Evolutionary conservation across 371 early-diverging fungal species (phyloP).

Genomic region (Rhizopus sp.): DNA sequence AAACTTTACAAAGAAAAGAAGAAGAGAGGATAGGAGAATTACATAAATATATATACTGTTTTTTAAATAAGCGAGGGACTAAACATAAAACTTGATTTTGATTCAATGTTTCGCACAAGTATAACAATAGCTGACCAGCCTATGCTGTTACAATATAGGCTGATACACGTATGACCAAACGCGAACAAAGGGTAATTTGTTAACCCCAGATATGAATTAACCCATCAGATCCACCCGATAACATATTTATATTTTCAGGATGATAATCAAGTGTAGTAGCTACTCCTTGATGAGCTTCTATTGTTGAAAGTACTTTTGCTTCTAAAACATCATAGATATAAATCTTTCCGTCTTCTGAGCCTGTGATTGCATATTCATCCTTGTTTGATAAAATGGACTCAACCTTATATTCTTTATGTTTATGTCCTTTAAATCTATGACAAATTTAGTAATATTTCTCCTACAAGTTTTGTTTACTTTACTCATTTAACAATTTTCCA

Average conservation of each 20-base stretch:
- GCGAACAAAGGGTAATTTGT: background rate
- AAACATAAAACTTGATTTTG: background rate
- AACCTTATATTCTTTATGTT: slow-evolving; percentile 75
- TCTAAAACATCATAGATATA: slow-evolving; percentile 85
- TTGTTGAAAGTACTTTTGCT: slow-evolving; percentile 31
- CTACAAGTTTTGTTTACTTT: slow-evolving; percentile 17
- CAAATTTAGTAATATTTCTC: background rate
- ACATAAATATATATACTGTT: background rate
- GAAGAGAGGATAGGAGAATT: background rate
- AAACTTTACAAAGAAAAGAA: too few species aligned
- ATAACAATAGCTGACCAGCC: background rate
- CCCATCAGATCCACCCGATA: slow-evolving; percentile 61
- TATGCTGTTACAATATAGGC: background rate
- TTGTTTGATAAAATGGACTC: slow-evolving; percentile 67
- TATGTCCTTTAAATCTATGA: slow-evolving; percentile 77
- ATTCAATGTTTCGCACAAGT: background rate
- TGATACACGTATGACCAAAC: background rate
- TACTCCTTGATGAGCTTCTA: slow-evolving; percentile 38
- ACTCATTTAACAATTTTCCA: slow-evolving; percentile 77
- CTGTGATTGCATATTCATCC: slow-evolving; percentile 81
- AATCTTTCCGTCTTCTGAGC: slow-evolving; percentile 90
- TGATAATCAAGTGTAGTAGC: slow-evolving; percentile 47
- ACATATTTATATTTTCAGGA: slow-evolving; percentile 42
- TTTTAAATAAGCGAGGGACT: background rate
- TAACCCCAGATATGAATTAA: slow-evolving; percentile 52